phyloP scores from a whole-genome alignment of 2,329 filamentous ascomycete species.

The Fusarium phyllophilum region DNA sequence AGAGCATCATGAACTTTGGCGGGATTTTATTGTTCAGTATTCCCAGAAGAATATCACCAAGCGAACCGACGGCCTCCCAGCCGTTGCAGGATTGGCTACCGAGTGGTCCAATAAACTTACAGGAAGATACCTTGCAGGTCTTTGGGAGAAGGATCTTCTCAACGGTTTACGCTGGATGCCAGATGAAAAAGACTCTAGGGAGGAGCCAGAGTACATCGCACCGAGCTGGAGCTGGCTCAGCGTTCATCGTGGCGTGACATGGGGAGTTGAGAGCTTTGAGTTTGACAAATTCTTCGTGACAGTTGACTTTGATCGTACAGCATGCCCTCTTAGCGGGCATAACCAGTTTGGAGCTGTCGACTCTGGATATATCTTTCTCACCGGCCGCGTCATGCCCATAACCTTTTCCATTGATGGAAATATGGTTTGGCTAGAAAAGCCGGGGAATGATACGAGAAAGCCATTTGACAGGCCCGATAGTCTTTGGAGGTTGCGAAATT shows the following conservation, averaged over 20 bases:
- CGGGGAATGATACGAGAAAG: not conserved
- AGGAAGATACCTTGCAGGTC: conserved; percentile 40
- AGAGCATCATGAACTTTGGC: conserved; percentile 36
- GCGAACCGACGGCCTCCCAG: conserved; percentile 37
- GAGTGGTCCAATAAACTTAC: conserved; percentile 28
- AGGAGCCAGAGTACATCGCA: conserved; percentile 13
- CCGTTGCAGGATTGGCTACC: conserved; percentile 38
- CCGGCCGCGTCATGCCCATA: conserved; percentile 19
- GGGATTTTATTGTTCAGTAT: conserved; percentile 40
- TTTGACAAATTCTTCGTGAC: conserved; percentile 20
- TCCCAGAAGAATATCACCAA: conserved; percentile 37
- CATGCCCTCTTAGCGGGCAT: conserved; percentile 4
- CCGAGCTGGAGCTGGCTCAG: conserved; percentile 45
- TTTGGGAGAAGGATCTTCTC: conserved; percentile 39
- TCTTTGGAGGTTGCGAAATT: conserved; percentile 13
- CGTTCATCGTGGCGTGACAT: conserved; percentile 35
- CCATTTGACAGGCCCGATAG: conserved; percentile 30
- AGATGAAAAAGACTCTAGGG: conserved; percentile 8
- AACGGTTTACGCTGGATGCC: conserved; percentile 34
- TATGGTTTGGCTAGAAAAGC: conserved; percentile 15
- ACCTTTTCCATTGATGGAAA: not conserved
- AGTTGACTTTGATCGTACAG: conserved; percentile 16
- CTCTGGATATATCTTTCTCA: conserved; percentile 36
- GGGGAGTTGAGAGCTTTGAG: conserved; percentile 24
- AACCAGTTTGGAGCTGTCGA: conserved; percentile 34